Evolutionary conservation across 345 rosid genomes (phyloP).

Genomic region (Salix purpurea): DNA sequence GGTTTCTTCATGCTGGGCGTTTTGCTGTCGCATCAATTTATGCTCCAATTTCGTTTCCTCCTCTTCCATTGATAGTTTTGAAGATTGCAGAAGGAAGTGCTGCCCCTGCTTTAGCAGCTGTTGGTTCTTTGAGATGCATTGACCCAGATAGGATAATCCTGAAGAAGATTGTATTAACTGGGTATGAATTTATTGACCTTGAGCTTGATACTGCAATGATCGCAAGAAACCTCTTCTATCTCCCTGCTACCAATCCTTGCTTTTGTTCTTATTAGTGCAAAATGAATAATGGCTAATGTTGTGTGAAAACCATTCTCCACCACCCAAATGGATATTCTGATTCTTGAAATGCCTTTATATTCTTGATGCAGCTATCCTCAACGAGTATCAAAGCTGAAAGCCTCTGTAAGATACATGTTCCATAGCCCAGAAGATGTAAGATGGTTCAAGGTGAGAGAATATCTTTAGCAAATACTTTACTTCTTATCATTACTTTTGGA

Average conservation of each 20-base stretch:
- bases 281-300: background rate
- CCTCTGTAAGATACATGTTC: constrained; percentile 81
- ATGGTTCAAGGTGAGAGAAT: constrained; percentile 80
- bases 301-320: background rate
- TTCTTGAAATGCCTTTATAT: background rate
- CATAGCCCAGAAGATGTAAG: constrained; percentile 92
- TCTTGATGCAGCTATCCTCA: constrained; percentile 75
- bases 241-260: background rate
- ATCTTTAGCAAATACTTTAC: background rate
- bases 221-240: background rate
- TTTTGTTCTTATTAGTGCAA: background rate
- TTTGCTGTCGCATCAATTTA: constrained; percentile 76
- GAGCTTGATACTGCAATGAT: background rate
- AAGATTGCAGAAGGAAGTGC: constrained; percentile 46
- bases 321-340: background rate
- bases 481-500: background rate
- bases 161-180: constrained; percentile 87
- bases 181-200: constrained; percentile 41
- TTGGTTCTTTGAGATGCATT: constrained; percentile 79
- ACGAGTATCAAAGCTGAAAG: constrained; percentile 79
- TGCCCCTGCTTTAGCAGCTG: constrained; percentile 67
- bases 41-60: constrained; percentile 80
- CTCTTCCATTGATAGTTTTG: constrained; percentile 77
- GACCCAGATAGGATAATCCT: constrained; percentile 78
- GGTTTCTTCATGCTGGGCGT: constrained; percentile 79